Evolutionary conservation across 2,329 filamentous ascomycete species (phyloP).

Genomic region (Podosphaera aphanis): DNA sequence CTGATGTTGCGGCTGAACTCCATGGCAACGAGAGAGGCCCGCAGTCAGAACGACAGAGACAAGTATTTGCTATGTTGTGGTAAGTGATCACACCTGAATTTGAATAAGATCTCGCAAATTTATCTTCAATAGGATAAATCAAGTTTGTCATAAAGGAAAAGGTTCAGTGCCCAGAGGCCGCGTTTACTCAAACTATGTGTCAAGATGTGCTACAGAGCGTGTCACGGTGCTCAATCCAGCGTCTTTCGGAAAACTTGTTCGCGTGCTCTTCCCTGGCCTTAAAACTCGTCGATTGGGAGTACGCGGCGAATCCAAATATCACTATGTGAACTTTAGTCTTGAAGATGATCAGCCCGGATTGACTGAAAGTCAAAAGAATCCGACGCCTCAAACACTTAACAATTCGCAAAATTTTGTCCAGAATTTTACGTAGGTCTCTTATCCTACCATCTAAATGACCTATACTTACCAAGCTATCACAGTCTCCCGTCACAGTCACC

Average conservation of each 20-base stretch:
- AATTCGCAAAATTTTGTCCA: slow-evolving; percentile 25
- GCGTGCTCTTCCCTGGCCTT: slow-evolving; percentile 85
- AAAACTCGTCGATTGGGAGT: slow-evolving; percentile 83
- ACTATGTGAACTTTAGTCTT: slow-evolving; percentile 54
- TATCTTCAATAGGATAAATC: slow-evolving; percentile 35
- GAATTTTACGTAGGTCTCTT: slow-evolving; percentile 26
- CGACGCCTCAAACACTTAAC: slow-evolving; percentile 25
- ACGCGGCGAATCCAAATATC: slow-evolving; percentile 92
- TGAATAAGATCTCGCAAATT: slow-evolving; percentile 1
- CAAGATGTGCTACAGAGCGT: slow-evolving; percentile 72
- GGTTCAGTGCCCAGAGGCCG: slow-evolving; percentile 77
- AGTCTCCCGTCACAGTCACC: slow-evolving; percentile 12
- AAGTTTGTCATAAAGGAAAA: slow-evolving; percentile 49
- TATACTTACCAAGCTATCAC: slow-evolving; percentile 7
- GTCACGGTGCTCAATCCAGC: slow-evolving; percentile 91
- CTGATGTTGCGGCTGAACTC: slow-evolving; percentile 52
- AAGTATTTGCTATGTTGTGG: slow-evolving; percentile 79
- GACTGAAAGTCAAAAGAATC: slow-evolving; percentile 20
- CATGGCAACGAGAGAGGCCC: slow-evolving; percentile 60
- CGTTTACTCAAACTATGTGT: slow-evolving; percentile 89
- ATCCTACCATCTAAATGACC: too few relatives aligned
- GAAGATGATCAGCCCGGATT: slow-evolving; percentile 25
- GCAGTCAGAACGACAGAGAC: slow-evolving; percentile 61
- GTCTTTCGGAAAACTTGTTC: slow-evolving; percentile 90
- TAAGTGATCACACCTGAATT: slow-evolving; percentile 22